These are phyloP conservation scores for Trypanosoma avium DNA, from an alignment of 208 protist genomes.

Conservation along the genomic window DNA sequence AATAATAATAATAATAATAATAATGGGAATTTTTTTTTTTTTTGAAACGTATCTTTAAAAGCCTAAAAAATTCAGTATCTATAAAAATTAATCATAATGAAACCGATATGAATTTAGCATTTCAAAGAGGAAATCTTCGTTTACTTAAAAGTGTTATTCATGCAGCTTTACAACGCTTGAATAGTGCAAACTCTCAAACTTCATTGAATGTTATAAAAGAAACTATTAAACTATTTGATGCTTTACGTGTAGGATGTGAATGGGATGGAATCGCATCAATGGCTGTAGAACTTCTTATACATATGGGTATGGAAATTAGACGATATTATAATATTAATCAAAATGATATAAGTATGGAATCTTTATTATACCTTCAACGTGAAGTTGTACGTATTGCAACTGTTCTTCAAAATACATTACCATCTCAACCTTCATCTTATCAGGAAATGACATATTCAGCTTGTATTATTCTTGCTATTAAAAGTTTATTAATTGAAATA, in stretches of 20 bases:
- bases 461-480: neutral
- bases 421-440: neutral
- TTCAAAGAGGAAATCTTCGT: slow-evolving; percentile 43
- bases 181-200: neutral
- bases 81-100: too few species aligned
- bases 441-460: slow-evolving; percentile 1
- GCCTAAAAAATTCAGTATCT: too few species aligned
- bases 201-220: slow-evolving; percentile 23
- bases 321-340: neutral
- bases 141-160: slow-evolving; percentile 61
- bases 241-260: slow-evolving; percentile 29
- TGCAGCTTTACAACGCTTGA: slow-evolving; percentile 33
- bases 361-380: neutral
- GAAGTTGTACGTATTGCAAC: neutral
- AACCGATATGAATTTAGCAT: too few species aligned
- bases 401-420: neutral
- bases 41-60: neutral
- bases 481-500: neutral
- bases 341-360: neutral
- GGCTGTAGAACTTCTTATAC: slow-evolving; percentile 38
- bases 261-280: slow-evolving; percentile 44
- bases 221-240: slow-evolving; percentile 40
- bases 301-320: slow-evolving; percentile 5
- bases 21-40: too few species aligned
- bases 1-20: neutral